Evolutionary conservation across 495 filamentous ascomycete genomes (phyloP), one percentile per base, ranked within the genome.

Genomic region (Xylaria cubensis): DNA sequence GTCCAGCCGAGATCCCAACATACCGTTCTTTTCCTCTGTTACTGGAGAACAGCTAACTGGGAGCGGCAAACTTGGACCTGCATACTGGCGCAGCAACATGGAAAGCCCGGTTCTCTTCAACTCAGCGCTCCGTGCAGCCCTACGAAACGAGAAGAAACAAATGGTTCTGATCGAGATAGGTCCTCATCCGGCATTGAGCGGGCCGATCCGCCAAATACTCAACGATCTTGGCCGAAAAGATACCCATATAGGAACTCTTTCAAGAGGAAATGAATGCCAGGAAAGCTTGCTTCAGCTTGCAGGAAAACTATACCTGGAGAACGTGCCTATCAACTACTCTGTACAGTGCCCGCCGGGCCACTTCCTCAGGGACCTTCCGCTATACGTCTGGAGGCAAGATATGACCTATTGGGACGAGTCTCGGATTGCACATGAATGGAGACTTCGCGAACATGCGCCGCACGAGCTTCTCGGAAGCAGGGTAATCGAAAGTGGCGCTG

Each of bases 111-210:
- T 65, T 50, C 29, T 65, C 0, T 65, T 65, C 63, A 65, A 65
- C 42, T 7, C 32, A 7, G 63, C 63, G 12, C 63, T 65, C 19
- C 63, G 63, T 24, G 9, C 32, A 2, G 63, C 63, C 0, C 63
- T 65, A 7, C 12, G 5, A 19, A 32, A 65, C 1, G 63, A 65
- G 41, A 2, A 15, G 13, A 36, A 41, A 1, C 2, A 26, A 3
- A 15, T 34, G 13, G 59, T 88, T 1, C 62, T 89, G 1, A 48
- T 65, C 17, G 87, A 89, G 62, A 76, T 88, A 51, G 88, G 88
- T 5, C 86, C 89, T 50, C 88, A 90, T 69, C 72, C 78, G 13
- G 84, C 87, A 3, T 73, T 91, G 0, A 77, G 81, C 46, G 83
- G 82, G 0, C 86, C 87, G 0, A 67, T 87, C 21, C 76, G 80